Conservation (phyloP, 768 basidiomycete species). For the Xerocomus potaroensis region DNA sequence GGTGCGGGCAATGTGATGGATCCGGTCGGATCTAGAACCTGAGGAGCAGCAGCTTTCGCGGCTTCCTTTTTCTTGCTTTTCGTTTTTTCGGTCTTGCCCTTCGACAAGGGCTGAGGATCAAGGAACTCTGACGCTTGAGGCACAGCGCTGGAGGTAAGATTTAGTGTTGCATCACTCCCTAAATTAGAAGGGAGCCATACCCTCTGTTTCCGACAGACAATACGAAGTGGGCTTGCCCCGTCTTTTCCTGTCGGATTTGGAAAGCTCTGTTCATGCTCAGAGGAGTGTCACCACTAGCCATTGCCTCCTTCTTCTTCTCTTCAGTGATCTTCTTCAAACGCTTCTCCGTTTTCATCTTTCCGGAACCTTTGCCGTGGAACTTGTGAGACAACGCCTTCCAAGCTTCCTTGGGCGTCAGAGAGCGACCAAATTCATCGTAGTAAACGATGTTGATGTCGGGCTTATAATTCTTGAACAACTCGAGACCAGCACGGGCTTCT, state of each 20-base stretch:
- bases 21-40: slow-evolving; percentile 46
- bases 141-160: slow-evolving; percentile 56
- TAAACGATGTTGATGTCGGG: slow-evolving; percentile 96
- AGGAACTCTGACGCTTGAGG: slow-evolving; percentile 82
- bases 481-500: slow-evolving; percentile 76
- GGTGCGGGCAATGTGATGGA: slow-evolving; percentile 74
- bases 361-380: slow-evolving; percentile 97
- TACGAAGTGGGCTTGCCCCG: slow-evolving; percentile 95
- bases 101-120: slow-evolving; percentile 74
- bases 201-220: slow-evolving; percentile 91
- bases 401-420: slow-evolving; percentile 89
- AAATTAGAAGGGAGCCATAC: slow-evolving; percentile 43
- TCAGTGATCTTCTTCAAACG: slow-evolving; percentile 95
- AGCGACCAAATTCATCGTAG: slow-evolving; percentile 91
- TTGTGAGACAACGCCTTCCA: slow-evolving; percentile 98
- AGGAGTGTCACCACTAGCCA: slow-evolving; percentile 94
- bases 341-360: slow-evolving; percentile 97
- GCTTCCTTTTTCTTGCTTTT: slow-evolving; percentile 77
- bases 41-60: slow-evolving; percentile 44
- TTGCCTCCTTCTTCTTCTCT: slow-evolving; percentile 90
- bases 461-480: slow-evolving; percentile 90
- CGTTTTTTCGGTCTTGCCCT: slow-evolving; percentile 78
- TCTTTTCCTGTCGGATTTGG: slow-evolving; percentile 87
- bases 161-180: background rate
- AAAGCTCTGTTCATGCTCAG: slow-evolving; percentile 94